Percentiles rank a stretch among this genome's conserved stretches.
These are phyloP conservation scores for Paecilomyces formosus DNA, from an alignment of 2,329 filamentous ascomycete species.

Conservation along the genomic window DNA sequence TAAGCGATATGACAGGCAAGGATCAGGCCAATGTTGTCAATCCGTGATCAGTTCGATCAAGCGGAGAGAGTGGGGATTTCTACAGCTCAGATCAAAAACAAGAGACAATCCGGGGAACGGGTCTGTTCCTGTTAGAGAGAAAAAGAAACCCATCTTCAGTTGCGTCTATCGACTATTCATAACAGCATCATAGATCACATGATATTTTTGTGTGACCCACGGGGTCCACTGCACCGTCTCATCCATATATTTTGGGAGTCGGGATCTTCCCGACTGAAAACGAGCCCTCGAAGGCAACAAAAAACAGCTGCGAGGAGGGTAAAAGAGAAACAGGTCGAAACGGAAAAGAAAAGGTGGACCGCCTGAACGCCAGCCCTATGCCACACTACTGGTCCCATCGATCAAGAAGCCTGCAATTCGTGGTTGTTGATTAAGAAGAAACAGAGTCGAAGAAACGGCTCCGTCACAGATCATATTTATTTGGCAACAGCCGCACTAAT, in stretches of 20 bases:
- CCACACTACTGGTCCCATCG: slow-evolving; percentile 31
- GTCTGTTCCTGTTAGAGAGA: background rate
- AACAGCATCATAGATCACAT: slow-evolving; percentile 27
- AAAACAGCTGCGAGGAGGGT: slow-evolving; percentile 13
- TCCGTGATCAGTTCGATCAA: background rate
- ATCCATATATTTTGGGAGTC: background rate
- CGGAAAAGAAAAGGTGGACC: slow-evolving; percentile 24
- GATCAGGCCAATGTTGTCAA: background rate
- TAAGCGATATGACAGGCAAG: background rate
- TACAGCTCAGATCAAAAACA: background rate
- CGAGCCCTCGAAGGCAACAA: background rate
- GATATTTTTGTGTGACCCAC: background rate
- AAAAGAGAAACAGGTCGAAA: slow-evolving; percentile 16
- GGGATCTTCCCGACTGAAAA: background rate
- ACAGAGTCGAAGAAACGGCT: slow-evolving; percentile 17
- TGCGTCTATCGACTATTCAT: slow-evolving; percentile 35
- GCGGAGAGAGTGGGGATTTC: background rate
- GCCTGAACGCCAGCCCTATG: slow-evolving; percentile 37
- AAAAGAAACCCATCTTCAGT: slow-evolving; percentile 20
- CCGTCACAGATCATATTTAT: slow-evolving; percentile 22
- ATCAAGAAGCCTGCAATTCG: slow-evolving; percentile 18
- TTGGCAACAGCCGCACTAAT: slow-evolving; percentile 44
- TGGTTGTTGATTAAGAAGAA: slow-evolving; percentile 24
- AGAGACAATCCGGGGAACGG: background rate
- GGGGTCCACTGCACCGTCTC: background rate